Evolutionary conservation across 371 early-diverging fungal genomes (phyloP), one percentile per base, ranked within the genome.

Genomic region (Chytridium lagenaria): DNA sequence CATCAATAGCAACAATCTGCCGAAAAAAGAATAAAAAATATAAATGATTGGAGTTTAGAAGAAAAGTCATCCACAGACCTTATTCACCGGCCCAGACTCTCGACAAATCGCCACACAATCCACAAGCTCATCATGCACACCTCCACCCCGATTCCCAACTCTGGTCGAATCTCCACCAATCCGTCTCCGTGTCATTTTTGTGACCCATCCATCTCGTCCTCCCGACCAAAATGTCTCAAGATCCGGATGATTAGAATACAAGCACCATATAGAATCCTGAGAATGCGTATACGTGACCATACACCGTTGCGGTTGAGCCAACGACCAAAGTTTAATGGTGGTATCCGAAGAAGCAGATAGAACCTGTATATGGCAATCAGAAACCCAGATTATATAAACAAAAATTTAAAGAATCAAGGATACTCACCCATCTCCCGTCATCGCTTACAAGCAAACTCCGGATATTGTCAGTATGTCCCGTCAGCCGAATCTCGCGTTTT

Each of bases 391-490:
- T n/a, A 50, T 5, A 55, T 15, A 55, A 55, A 55, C 39, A 26
- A 34, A 61, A 23, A 0, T 44, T 34, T 10, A 37, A 1, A 23
- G 2, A 70, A 28, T 67, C n/a, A 50, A 31, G 50, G 3, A 7
- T 19, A 44, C 84, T 80, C 84, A 93, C 92, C 68, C 90, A 88
- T 73, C 91, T 88, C 23, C 96, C 95, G 79, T 95, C 97, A 30
- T 93, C 89, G 66, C 93, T 92, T 19, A 98, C 83, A 49, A 97
- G 79, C 22, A 97, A 76, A 12, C 93, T 89, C 59, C 97, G 92
- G 37, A 98, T 92, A 72, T 93, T 93, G 74, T 98, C 98, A 0
- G 94, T 93, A 76, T 98, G 98, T 0, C 98, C 98, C 7, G 91
- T 86, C 65, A 98, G 86, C 76, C 90, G 88, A 23, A 92, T 87